A percentile compares a stretch with the other conserved stretches of the same genome.
Conservation (phyloP, 2,329 filamentous ascomycete genomes). For the Paecilomyces dactylethromorphus region DNA sequence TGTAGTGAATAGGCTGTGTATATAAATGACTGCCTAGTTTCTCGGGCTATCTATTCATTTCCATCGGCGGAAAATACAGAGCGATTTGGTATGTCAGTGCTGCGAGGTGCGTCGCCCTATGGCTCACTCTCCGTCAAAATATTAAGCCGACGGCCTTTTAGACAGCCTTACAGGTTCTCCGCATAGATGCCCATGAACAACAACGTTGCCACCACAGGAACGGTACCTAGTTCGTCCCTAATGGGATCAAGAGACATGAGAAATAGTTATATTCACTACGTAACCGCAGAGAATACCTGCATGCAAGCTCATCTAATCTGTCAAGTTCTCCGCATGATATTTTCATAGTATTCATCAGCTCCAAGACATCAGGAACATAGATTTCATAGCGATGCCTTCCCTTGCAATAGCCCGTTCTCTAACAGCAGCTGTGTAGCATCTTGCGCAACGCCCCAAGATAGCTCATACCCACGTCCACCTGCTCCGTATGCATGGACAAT, state of each 20-base stretch:
- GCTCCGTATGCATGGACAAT: constrained; percentile 54
- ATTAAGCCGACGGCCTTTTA: not conserved
- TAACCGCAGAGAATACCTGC: too few species aligned
- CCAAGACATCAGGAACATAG: not conserved
- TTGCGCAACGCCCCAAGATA: constrained; percentile 55
- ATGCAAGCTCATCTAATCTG: not conserved
- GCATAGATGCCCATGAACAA: not conserved
- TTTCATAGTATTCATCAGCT: not conserved
- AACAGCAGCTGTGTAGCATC: constrained; percentile 40
- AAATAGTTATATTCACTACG: not conserved
- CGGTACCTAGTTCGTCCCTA: not conserved
- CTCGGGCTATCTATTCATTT: not conserved
- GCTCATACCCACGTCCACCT: constrained; percentile 55
- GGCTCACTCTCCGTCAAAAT: not conserved
- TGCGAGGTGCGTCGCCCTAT: not conserved
- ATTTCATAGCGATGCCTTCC: not conserved
- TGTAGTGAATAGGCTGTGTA: not conserved
- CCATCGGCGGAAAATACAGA: not conserved
- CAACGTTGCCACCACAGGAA: not conserved
- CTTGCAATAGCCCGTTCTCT: not conserved
- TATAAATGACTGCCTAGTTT: not conserved
- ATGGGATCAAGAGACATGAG: not conserved
- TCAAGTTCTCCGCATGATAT: not conserved
- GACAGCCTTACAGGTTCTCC: not conserved
- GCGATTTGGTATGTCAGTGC: not conserved